These are phyloP conservation scores for Suillus subalutaceus DNA, from an alignment of 768 basidiomycete genomes.

Conservation along the genomic window DNA sequence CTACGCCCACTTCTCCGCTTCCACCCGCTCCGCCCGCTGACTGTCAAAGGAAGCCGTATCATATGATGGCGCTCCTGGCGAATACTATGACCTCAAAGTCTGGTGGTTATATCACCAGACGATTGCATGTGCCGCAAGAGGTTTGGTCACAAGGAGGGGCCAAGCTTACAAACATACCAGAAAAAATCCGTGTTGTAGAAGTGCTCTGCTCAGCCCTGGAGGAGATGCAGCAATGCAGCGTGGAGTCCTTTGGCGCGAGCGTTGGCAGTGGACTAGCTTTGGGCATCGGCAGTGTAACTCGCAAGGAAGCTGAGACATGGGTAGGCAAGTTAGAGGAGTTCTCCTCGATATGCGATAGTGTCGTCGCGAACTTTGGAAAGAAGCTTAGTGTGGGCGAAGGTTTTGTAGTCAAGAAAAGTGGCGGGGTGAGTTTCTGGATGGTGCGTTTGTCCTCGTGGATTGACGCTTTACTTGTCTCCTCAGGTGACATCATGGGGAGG, in stretches of 20 bases:
- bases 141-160: constrained; percentile 93
- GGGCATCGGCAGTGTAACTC: constrained; percentile 75
- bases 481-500: constrained; percentile 70
- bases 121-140: constrained; percentile 84
- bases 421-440: constrained; percentile 42
- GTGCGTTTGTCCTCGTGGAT: constrained; percentile 6
- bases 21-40: constrained; percentile 75
- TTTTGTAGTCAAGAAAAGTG: constrained; percentile 79
- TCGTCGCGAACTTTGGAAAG: constrained; percentile 82
- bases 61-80: constrained; percentile 83
- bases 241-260: constrained; percentile 76
- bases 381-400: constrained; percentile 90
- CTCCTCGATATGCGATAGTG: constrained; percentile 74
- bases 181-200: constrained; percentile 86
- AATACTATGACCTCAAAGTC: constrained; percentile 77
- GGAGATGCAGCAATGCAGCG: constrained; percentile 71
- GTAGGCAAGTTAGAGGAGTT: constrained; percentile 79
- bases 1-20: constrained; percentile 77
- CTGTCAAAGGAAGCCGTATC: constrained; percentile 81
- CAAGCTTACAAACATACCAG: constrained; percentile 77
- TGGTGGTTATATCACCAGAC: constrained; percentile 87
- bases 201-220: constrained; percentile 79
- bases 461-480: constrained; percentile 12
- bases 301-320: constrained; percentile 82
- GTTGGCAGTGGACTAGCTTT: constrained; percentile 73